phyloP scores from a whole-genome alignment of 352 stramenopile genomes.

The Phytophthora vignae region DNA sequence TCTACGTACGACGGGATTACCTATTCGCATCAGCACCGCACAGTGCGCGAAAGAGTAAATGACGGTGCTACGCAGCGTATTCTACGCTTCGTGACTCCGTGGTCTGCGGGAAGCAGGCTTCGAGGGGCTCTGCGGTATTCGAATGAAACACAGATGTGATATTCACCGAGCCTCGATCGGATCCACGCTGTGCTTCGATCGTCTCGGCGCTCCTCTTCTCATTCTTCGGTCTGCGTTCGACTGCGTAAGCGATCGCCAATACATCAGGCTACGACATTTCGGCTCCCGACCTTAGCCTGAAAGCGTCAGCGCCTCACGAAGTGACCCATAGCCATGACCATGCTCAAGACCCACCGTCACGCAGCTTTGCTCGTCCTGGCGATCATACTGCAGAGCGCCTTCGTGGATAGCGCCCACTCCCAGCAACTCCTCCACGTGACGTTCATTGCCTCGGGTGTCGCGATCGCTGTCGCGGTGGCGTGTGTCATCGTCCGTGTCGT shows the following conservation, averaged over 20 bases:
- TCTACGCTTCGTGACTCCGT: background rate
- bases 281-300: background rate
- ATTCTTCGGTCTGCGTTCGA: background rate
- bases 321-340: too few relatives aligned
- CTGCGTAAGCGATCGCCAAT: background rate
- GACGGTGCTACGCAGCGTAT: too few relatives aligned
- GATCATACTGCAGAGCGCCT: conserved; percentile 22
- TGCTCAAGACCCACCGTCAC: conserved; percentile 12
- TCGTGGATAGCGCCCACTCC: conserved; percentile 10
- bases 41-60: too few relatives aligned
- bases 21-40: too few relatives aligned
- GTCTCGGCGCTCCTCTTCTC: background rate
- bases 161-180: background rate
- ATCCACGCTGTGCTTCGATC: background rate
- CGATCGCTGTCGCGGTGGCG: conserved; percentile 9
- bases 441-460: conserved; percentile 1
- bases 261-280: background rate
- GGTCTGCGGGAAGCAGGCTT: background rate
- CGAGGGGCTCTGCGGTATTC: background rate
- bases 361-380: conserved; percentile 10
- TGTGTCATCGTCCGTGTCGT: conserved; percentile 19
- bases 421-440: conserved; percentile 11
- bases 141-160: background rate
- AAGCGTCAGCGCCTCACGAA: too few relatives aligned
- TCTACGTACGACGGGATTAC: too few relatives aligned